These are phyloP conservation scores for Tagetes patula DNA, from an alignment of 129 eudicot species.

Conservation along the genomic window DNA sequence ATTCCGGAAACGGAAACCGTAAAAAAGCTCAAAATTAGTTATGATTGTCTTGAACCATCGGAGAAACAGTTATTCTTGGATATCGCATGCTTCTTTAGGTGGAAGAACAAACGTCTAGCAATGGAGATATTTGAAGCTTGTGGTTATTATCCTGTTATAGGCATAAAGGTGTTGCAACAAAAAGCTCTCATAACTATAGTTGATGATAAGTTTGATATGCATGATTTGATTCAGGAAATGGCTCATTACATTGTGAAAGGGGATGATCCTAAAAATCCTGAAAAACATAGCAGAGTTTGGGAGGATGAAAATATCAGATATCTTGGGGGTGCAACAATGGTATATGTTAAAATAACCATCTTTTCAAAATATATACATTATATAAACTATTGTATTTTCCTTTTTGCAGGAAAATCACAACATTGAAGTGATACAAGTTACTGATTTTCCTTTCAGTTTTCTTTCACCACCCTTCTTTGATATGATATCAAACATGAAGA, in stretches of 20 bases:
- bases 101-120: too few relatives aligned
- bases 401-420: background rate
- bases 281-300: background rate
- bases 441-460: background rate
- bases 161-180: background rate
- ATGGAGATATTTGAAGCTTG: slow-evolving; percentile 2
- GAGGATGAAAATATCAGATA: background rate
- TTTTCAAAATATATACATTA: background rate
- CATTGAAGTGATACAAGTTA: background rate
- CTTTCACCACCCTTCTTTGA: background rate
- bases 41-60: background rate
- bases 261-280: background rate
- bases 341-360: background rate
- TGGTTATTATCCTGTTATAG: background rate
- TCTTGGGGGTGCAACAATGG: background rate
- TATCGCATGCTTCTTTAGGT: background rate
- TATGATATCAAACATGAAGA: background rate
- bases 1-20: background rate
- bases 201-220: background rate
- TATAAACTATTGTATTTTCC: background rate
- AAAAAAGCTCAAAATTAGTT: slow-evolving; percentile 3
- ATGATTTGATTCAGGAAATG: background rate
- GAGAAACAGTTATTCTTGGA: slow-evolving; percentile 5
- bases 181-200: background rate
- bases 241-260: background rate